Percentiles rank a stretch among this genome's conserved stretches.
Conservation (phyloP, 345 rosid genomes). For the Cochlearia excelsa region DNA sequence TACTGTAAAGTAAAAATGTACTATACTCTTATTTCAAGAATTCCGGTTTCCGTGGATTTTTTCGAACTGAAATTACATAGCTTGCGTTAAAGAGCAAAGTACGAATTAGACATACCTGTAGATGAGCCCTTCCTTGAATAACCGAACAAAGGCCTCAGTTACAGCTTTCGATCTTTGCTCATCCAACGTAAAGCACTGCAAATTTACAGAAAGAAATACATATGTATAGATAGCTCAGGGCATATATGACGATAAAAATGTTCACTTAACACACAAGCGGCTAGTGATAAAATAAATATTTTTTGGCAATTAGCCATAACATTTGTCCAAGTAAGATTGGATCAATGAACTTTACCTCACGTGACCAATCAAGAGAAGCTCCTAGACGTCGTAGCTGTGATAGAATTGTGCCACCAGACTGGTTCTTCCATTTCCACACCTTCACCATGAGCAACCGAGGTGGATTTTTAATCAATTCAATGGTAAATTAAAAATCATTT, state of each 20-base stretch:
- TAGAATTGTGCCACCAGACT: constrained; percentile 75
- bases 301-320: background rate
- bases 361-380: constrained; percentile 98
- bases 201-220: constrained; percentile 20
- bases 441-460: constrained; percentile 31
- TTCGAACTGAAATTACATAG: background rate
- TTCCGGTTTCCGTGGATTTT: constrained; percentile 8
- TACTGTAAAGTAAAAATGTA: constrained; percentile 10
- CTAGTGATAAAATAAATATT: background rate
- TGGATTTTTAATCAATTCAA: background rate
- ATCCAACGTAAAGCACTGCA: constrained; percentile 94
- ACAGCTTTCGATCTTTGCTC: constrained; percentile 87
- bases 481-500: constrained; percentile 5
- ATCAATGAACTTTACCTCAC: constrained; percentile 58
- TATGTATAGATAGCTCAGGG: constrained; percentile 8
- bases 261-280: background rate
- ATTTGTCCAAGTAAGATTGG: background rate
- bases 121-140: constrained; percentile 73
- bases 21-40: background rate
- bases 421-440: constrained; percentile 95
- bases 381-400: constrained; percentile 72
- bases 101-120: constrained; percentile 55
- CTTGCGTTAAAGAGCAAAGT: constrained; percentile 7
- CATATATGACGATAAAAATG: background rate
- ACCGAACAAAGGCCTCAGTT: constrained; percentile 72